These are phyloP conservation scores for Picea engelmannii DNA, from an alignment of 83 land plant genomes.

Conservation along the genomic window DNA sequence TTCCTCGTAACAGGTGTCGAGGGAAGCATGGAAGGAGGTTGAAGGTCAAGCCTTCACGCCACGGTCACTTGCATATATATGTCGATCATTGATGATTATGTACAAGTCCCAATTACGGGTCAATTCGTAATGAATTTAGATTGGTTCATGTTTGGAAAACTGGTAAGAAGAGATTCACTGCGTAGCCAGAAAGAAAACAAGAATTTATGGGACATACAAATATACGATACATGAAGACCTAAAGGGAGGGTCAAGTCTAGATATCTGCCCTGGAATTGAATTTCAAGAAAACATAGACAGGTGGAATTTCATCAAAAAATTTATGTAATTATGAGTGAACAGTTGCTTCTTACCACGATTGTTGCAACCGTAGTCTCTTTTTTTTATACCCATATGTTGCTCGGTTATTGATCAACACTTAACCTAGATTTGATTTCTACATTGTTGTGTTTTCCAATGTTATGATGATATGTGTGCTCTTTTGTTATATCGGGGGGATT, in stretches of 20 bases:
- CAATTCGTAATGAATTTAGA: no score
- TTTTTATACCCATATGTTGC: conserved; percentile 8
- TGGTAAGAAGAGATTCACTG: no score
- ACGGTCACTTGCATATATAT: no score
- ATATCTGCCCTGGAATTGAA: conserved; percentile 6
- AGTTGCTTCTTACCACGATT: conserved; percentile 27
- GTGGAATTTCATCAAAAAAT: conserved; percentile 32
- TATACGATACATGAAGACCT: neutral
- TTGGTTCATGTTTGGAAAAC: no score
- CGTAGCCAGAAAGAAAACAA: no score
- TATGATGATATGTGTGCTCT: conserved; percentile 8
- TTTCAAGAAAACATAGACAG: neutral
- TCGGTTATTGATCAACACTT: conserved; percentile 9
- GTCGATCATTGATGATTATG: no score
- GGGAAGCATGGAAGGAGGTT: no score
- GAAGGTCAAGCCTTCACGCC: no score
- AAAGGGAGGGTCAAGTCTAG: neutral
- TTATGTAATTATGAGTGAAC: conserved; percentile 20
- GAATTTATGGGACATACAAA: no score
- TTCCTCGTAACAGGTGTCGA: no score
- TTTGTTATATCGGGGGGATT: neutral
- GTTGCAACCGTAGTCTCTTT: conserved; percentile 22
- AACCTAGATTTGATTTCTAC: conserved; percentile 10
- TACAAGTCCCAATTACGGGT: no score
- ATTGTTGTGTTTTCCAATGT: conserved; percentile 13